A percentile compares a stretch with the other conserved stretches of the same genome.
phyloP scores from a whole-genome alignment of 1,284 basidiomycete genomes.

The Mycosarcoma mackinlayi region DNA sequence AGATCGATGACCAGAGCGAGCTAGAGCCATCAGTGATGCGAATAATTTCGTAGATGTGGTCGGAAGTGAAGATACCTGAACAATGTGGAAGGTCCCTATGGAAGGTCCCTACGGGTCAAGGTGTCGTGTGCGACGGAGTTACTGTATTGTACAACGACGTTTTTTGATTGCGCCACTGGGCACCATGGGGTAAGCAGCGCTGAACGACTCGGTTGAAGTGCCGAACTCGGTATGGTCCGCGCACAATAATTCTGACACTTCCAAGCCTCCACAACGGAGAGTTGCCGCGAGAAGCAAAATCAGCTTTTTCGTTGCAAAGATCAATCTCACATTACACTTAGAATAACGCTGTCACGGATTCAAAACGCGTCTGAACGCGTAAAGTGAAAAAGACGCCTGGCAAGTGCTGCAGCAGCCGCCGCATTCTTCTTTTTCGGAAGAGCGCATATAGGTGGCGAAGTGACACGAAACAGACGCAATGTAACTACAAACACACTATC shows the following conservation, averaged over 20 bases:
- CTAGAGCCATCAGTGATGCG: constrained; percentile 28
- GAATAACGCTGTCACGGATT: constrained; percentile 5
- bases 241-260: constrained; percentile 1
- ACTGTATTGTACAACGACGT: too few relatives aligned
- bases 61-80: background rate
- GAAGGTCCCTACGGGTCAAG: background rate
- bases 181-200: constrained; percentile 20
- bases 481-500: background rate
- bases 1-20: constrained; percentile 27
- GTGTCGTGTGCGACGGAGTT: constrained; percentile 26
- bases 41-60: background rate
- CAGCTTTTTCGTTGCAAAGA: background rate
- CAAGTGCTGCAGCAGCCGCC: too few relatives aligned
- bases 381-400: constrained; percentile 27
- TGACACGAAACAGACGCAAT: background rate
- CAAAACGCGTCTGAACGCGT: constrained; percentile 36
- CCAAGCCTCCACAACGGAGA: constrained; percentile 14
- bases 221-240: constrained; percentile 12
- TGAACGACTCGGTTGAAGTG: constrained; percentile 1
- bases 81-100: background rate
- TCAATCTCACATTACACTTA: constrained; percentile 23
- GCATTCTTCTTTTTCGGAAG: background rate
- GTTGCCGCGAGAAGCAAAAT: too few relatives aligned
- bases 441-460: constrained; percentile 11
- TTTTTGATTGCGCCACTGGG: too few relatives aligned